Evolutionary conservation across 768 basidiomycete species (phyloP), one percentile per base, ranked within the genome.

Genomic region (Trichaptum fuscoviolaceum): DNA sequence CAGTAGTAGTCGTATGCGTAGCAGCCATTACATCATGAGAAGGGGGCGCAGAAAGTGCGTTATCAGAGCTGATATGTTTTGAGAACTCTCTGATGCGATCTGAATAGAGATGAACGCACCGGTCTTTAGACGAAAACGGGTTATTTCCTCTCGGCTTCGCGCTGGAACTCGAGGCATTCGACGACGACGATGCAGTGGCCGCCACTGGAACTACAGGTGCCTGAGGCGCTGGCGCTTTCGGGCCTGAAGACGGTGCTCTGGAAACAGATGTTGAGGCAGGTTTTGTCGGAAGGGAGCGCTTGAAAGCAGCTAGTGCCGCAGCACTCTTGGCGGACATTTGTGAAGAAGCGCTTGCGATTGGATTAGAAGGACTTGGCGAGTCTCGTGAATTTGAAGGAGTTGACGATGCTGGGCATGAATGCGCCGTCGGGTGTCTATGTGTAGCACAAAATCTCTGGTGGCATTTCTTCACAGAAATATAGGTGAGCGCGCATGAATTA

Each of bases 351-450:
- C 52, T 60, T 1, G 36, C 36, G 4, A 24, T 26, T 15, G 25
- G 52, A 25, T 66, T 58, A 17, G 63, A 35, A 5, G 57, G 34
- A 20, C 25, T 8, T 20, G 71, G 35, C n/a, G 64, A 42, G 23
- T 60, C 62, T 9, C 66, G 67, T 25, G 71, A 67, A 0, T 76
- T 58, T 12, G 74, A 58, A 35, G 75, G 35, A 23, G 73, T 62
- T 30, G 73, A 62, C 63, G 70, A 67, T 34, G 73, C 71, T 26
- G 75, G 27, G 71, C 92, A 93, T 64, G 67, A 80, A 68, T 95
- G 93, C 69, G 91, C 88, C 57, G 79, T 79, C 9, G 92, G 88
- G 75, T 92, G 92, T 58, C 93, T 90, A 73, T 95, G 93, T 27
- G 85, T 77, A 0, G 90, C 83, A 73, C 93, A 95, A 73, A 87